Conservation (phyloP, 768 basidiomycete genomes). For the Cystofilobasidium capitatum region DNA sequence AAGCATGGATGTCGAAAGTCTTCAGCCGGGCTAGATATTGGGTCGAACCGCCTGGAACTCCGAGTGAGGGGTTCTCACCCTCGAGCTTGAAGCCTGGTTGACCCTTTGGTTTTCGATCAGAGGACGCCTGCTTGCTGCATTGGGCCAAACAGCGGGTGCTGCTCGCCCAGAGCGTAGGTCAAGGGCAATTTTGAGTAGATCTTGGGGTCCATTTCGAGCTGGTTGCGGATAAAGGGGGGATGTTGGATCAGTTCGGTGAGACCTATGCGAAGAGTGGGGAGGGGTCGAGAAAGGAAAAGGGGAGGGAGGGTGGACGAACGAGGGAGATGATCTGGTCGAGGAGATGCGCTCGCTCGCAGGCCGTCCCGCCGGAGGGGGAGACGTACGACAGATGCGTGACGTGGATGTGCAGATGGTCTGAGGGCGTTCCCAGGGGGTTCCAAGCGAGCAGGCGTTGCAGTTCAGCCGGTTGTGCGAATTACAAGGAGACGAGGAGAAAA, state of each 20-base stretch:
- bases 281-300: constrained; percentile 29
- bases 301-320: constrained; percentile 42
- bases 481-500: neutral
- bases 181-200: constrained; percentile 39
- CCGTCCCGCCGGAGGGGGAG: constrained; percentile 53
- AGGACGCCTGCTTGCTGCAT: constrained; percentile 36
- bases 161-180: constrained; percentile 72
- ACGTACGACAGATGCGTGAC: constrained; percentile 67
- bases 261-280: neutral
- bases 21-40: no score
- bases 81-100: no score
- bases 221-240: neutral
- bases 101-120: no score
- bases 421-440: no score
- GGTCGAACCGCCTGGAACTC: no score
- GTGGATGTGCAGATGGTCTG: constrained; percentile 92
- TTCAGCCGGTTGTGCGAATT: no score
- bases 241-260: neutral
- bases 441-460: no score
- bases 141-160: constrained; percentile 57
- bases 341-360: constrained; percentile 82
- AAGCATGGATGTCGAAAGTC: no score
- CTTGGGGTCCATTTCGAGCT: constrained; percentile 56
- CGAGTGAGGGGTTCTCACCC: no score
- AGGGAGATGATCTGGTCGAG: constrained; percentile 84